Evolutionary conservation across 2,329 filamentous ascomycete species (phyloP), one percentile per base, ranked within the genome.

Genomic region (Dothideomycetes sp.): DNA sequence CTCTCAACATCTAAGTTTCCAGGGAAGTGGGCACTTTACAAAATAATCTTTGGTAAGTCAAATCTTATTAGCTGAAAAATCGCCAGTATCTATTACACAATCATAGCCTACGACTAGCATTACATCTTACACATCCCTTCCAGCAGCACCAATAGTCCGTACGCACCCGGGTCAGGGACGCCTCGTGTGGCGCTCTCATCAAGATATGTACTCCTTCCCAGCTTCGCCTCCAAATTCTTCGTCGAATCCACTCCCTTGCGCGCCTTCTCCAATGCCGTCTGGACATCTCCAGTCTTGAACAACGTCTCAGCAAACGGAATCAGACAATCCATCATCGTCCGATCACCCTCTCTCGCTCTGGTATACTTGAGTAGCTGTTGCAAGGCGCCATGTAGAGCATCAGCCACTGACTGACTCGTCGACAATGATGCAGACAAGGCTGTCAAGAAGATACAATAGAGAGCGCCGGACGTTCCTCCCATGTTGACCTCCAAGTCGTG

Each of bases 261-360:
- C 16, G 53, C 55, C 34, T 44, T 38, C 19, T 42, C 43, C 17
- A 58, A 34, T 30, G 56, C 56, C 31, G 41, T 34, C 15, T 43
- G 27, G 8, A 39, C 45, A 44, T 54, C 48, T 9, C 46, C 47
- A 14, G 38, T 48, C 19, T 37, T 32, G 16, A 38, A 41, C 22
- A 58, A 42, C 5, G 44, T 49, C 27, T 57, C 50, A 3, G 56
- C 47, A 37, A 57, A 60, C 4, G 57, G 57, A 17, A 59, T 57
- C 43, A 60, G 43, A 33, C 52, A 50, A 47, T 60, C 57, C 55
- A 60, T 55, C 52, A 58, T 53, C 14, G 57, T 60, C 18, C 57
- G 45, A 50, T 60, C 57, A 0, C 55, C 57, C 12, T 52, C 35
- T 17, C 55, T 42, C 7, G 57, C 57, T 14, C 50, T 46, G 12